Conservation (phyloP, 2,329 filamentous ascomycete genomes). For the Pestalotiopsis fici region DNA sequence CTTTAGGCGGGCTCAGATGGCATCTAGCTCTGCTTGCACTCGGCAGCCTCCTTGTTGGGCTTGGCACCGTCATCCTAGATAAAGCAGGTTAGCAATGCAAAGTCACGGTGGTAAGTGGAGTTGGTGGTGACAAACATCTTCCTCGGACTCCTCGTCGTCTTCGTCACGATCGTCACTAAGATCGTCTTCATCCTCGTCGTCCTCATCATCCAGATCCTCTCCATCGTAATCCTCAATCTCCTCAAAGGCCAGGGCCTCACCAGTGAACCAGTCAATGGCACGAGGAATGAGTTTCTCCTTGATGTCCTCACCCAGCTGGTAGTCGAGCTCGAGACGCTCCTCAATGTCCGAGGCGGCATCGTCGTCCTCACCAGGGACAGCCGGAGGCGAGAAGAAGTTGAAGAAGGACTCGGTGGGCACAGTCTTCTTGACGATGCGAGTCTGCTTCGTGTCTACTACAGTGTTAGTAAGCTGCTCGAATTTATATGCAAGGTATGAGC, state of each 20-base stretch:
- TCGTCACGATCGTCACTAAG: slow-evolving; percentile 74
- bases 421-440: slow-evolving; percentile 97
- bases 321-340: slow-evolving; percentile 96
- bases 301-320: slow-evolving; percentile 98
- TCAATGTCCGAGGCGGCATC: slow-evolving; percentile 86
- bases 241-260: slow-evolving; percentile 95
- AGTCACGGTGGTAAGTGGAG: background rate
- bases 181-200: slow-evolving; percentile 86
- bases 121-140: slow-evolving; percentile 60
- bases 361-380: slow-evolving; percentile 71
- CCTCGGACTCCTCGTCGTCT: slow-evolving; percentile 81
- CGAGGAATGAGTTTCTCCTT: slow-evolving; percentile 99
- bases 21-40: slow-evolving; percentile 91
- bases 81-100: background rate
- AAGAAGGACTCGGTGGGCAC: slow-evolving; percentile 98
- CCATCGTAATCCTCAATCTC: slow-evolving; percentile 84
- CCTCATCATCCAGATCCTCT: slow-evolving; percentile 84
- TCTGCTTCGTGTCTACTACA: slow-evolving; percentile 90
- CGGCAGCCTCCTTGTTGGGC: slow-evolving; percentile 90
- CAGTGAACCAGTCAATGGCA: slow-evolving; percentile 99
- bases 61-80: slow-evolving; percentile 81
- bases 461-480: slow-evolving; percentile 11
- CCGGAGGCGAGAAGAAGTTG: slow-evolving; percentile 98
- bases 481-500: slow-evolving; percentile 18
- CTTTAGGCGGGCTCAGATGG: background rate